Evolutionary conservation across 2,329 filamentous ascomycete species (phyloP).

Genomic region (Aspergillus japonicus): DNA sequence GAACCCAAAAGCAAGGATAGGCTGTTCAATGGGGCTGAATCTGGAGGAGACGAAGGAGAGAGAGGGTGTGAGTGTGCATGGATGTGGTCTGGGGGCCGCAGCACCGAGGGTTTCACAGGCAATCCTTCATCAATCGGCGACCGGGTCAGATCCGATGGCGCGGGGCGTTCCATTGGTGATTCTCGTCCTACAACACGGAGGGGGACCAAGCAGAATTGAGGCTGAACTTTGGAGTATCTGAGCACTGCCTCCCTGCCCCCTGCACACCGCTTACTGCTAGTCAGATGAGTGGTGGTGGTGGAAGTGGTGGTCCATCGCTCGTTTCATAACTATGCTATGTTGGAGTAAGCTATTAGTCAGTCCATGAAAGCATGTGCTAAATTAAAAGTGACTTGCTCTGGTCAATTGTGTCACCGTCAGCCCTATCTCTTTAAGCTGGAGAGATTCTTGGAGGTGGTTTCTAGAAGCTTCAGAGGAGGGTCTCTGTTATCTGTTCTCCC

Average conservation of each 20-base stretch:
- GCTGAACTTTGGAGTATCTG: no score
- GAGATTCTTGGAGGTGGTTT: background rate
- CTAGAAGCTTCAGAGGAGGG: background rate
- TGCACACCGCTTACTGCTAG: no score
- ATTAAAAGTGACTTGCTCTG: background rate
- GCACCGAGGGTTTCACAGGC: constrained; percentile 2
- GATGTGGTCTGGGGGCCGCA: background rate
- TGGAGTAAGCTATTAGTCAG: background rate
- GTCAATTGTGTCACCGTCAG: background rate
- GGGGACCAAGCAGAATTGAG: no score
- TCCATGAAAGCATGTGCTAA: background rate
- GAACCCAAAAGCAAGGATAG: background rate
- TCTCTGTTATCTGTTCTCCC: background rate
- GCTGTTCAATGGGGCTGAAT: background rate
- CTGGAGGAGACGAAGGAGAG: background rate
- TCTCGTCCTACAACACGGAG: background rate
- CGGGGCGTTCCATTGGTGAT: background rate
- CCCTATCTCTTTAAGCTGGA: background rate
- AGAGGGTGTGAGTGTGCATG: background rate
- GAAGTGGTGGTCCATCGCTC: background rate
- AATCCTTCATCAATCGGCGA: constrained; percentile 6
- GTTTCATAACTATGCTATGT: background rate
- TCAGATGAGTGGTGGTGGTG: no score
- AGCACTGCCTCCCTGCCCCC: no score
- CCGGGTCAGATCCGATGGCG: background rate